Evolutionary conservation across 164 flowering plant species (phyloP).

Genomic region (Berberis vulgaris): DNA sequence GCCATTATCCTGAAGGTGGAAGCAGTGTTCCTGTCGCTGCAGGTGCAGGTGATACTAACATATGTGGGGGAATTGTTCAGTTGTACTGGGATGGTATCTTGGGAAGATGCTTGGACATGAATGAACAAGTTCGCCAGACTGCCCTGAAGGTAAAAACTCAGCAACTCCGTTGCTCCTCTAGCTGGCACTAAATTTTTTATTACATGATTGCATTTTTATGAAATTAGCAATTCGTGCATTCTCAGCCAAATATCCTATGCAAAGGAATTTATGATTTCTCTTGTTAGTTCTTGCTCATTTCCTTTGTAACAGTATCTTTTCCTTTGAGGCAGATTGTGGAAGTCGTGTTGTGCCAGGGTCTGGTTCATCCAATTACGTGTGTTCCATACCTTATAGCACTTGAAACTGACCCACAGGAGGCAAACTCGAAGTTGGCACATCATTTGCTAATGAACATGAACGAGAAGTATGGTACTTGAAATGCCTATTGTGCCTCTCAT

Average conservation of each 20-base stretch:
- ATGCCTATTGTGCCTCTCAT: slow-evolving; percentile 1
- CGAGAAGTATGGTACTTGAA: slow-evolving; percentile 57
- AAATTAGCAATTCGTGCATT: not conserved
- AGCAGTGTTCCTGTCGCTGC: slow-evolving; percentile 87
- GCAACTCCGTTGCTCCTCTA: not conserved
- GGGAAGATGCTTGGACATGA: slow-evolving; percentile 68
- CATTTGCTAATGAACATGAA: slow-evolving; percentile 93
- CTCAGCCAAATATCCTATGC: not conserved
- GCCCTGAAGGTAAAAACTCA: slow-evolving; percentile 65
- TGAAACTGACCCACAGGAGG: slow-evolving; percentile 84
- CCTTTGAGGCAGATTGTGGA: slow-evolving; percentile 74
- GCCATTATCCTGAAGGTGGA: slow-evolving; percentile 29
- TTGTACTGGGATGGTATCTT: slow-evolving; percentile 77
- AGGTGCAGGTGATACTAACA: slow-evolving; percentile 96
- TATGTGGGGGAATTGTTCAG: slow-evolving; percentile 93
- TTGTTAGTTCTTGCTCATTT: not conserved
- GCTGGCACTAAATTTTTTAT: not conserved
- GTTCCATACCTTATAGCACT: slow-evolving; percentile 94
- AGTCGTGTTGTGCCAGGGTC: slow-evolving; percentile 92
- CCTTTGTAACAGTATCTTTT: not conserved
- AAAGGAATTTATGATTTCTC: not conserved
- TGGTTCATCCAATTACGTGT: slow-evolving; percentile 97
- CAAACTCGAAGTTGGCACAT: slow-evolving; percentile 86
- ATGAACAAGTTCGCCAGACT: slow-evolving; percentile 75
- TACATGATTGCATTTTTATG: too few relatives aligned